Evolutionary conservation across 768 basidiomycete genomes (phyloP), one percentile per base, ranked within the genome.

Genomic region (Phlebiopsis gigantea): DNA sequence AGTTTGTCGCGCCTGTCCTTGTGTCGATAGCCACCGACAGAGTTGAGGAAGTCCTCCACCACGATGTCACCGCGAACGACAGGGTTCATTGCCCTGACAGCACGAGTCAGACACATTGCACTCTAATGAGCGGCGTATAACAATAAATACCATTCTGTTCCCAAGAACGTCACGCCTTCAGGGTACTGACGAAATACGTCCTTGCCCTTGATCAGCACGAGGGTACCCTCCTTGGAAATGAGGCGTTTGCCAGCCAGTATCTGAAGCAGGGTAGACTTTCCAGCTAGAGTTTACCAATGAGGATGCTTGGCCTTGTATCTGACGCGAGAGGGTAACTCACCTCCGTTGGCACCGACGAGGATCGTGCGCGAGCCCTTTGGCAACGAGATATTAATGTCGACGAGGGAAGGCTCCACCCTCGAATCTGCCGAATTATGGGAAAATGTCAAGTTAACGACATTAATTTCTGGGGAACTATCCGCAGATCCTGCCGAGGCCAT

Each of bases 201-300:
- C 59, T 78, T 78, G 39, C 79, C 90, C 62, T 90, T 80, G 66
- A 98, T 82, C 47, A 78, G 75, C 43, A 95, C 80, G 52, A 81
- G 78, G 10, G 87, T 77, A 25, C 71, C 75, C 25, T 62, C 52
- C 6, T 66, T 58, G 5, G 75, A 81, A 41, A 93, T 82, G 61
- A 98, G 70, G 30, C 87, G 81, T 71, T 95, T 98, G 7, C 96
- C 96, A 0, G 96, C 96, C 5, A 98, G 79, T 56, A 98, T 88
- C 66, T 96, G 90, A 17, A 99, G 78, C 12, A 99, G 76, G 4
- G 96, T 98, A n/a, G 93, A 95, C 72, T 99, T 98, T 8, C 96
- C 96, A 50, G 92, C 88, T 88, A 62, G n/a, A 24, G 48, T 30
- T 56, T 1, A 17, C 26, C 29, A 22, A 49, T 26, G 56, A 57